Base-by-base conservation (phyloP, 2,329 filamentous ascomycete species). In the Fonsecaea pedrosoi region DNA sequence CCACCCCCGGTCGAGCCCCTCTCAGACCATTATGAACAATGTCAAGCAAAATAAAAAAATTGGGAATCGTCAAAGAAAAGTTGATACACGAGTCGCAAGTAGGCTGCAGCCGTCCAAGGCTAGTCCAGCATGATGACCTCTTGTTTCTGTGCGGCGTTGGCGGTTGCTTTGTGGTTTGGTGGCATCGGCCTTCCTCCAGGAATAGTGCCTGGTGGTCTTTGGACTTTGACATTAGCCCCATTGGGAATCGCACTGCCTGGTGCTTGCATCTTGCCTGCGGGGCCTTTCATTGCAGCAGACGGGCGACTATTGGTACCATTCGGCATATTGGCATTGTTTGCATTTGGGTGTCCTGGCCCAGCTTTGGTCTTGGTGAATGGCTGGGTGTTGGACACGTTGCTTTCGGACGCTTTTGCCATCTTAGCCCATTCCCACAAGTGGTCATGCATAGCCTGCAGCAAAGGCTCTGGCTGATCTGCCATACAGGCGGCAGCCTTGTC, bases 401-500 rank as follows among this genome's bases (percentile, higher is more conserved):
- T 53, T 57, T 15, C 62, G 30, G 57, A 48, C 18, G 54, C 37
- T 60, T 45, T 65, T 7, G 53, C 56, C 50, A 70, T 64, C 42
- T 68, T 70, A 21, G 67, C 64, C 66, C 69, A 73, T 2, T 54
- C 60, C 32, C 57, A 59, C n/a, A 73, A 55, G 10, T 68, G 56
- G 18, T 71, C 65, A 53, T 73, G 69, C 38, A 73, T 59, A 32
- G 70, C 70, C 25, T 62, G 42, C 15, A 73, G 56, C 34, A 72
- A 48, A 45, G 59, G 54, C 54, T 72, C 62, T 32, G 71, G 71
- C 21, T 65, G 55, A 35, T 70, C 65, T 18, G 63, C 63, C 53
- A 65, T 40, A 40, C 70, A 73, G 8, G 55, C 62, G n/a, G 69
- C 70, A 8, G 69, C 69, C 32, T 59, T 67, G 57, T 72, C 71